Percentiles rank a stretch among this genome's conserved stretches.
Conservation (phyloP, 73 alveolate species). For the Paramecium bursaria region DNA sequence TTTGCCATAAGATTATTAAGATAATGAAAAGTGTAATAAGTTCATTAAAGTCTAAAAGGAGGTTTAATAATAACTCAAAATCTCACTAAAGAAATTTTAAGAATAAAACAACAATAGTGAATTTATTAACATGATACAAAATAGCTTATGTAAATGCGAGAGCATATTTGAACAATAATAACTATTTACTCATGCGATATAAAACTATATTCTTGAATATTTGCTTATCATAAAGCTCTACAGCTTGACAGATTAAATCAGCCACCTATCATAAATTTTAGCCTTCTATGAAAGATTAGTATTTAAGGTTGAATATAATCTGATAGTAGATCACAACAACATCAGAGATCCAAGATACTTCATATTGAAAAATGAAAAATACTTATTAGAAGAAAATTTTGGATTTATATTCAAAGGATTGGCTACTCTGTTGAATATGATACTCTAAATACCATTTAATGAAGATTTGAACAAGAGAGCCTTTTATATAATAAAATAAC, state of each 20-base stretch:
- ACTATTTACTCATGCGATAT: not conserved
- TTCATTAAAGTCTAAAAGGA: not conserved
- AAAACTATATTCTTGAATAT: conserved; percentile 41
- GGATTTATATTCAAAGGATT: not conserved
- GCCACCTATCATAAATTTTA: not conserved
- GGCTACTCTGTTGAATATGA: conserved; percentile 18
- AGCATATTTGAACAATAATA: conserved; percentile 39
- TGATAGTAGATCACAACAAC: not conserved
- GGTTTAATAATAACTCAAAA: not conserved
- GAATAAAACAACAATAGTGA: not conserved
- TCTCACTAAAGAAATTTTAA: not conserved
- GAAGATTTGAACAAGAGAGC: conserved; percentile 6
- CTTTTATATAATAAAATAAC: not conserved
- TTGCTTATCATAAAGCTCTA: not conserved
- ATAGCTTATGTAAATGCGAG: not conserved
- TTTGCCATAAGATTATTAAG: not conserved
- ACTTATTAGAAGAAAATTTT: not conserved
- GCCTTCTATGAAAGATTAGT: conserved; percentile 21
- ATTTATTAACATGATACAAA: not conserved
- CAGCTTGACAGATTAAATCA: conserved; percentile 7
- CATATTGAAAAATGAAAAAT: not conserved
- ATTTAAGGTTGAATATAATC: conserved; percentile 5
- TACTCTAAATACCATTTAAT: not conserved
- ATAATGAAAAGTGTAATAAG: not conserved
- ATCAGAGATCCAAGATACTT: not conserved